Conservation (phyloP, 768 basidiomycete genomes). For the Cyclocybe aegerita region DNA sequence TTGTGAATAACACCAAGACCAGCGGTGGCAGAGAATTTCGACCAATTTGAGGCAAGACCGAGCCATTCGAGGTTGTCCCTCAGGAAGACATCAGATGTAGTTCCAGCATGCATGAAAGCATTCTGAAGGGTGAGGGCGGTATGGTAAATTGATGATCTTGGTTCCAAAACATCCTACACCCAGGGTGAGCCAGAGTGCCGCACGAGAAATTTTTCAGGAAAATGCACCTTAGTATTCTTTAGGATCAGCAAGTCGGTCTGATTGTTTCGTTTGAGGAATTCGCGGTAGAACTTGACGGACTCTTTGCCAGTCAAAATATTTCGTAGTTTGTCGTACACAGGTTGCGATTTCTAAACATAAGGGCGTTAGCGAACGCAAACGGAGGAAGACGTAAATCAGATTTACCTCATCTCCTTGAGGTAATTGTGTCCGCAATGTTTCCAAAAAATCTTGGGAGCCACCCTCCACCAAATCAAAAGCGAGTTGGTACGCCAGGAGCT, state of each 20-base stretch:
- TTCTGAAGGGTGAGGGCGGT: slow-evolving; percentile 95
- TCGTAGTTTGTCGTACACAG: slow-evolving; percentile 72
- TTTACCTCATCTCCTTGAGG: slow-evolving; percentile 68
- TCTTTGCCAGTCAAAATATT: slow-evolving; percentile 88
- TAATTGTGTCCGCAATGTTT: slow-evolving; percentile 65
- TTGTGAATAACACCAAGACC: slow-evolving; percentile 98
- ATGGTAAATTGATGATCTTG: slow-evolving; percentile 96
- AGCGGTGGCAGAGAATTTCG: slow-evolving; percentile 97
- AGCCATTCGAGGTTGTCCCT: slow-evolving; percentile 98
- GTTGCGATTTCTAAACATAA: slow-evolving; percentile 49
- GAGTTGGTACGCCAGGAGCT: slow-evolving; percentile 87
- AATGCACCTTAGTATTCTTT: slow-evolving; percentile 82
- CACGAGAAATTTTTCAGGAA: not conserved
- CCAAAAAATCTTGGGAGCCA: slow-evolving; percentile 89
- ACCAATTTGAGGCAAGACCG: slow-evolving; percentile 94
- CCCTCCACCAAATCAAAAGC: slow-evolving; percentile 96
- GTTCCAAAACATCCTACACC: slow-evolving; percentile 80
- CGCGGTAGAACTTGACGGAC: slow-evolving; percentile 89
- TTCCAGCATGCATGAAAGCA: slow-evolving; percentile 98
- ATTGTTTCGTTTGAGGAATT: slow-evolving; percentile 95
- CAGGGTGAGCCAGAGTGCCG: slow-evolving; percentile 3
- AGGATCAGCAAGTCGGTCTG: slow-evolving; percentile 89
- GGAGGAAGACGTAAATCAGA: slow-evolving; percentile 3
- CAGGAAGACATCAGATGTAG: slow-evolving; percentile 90
- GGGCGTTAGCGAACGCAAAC: not conserved